Conservation (phyloP, 2,329 filamentous ascomycete genomes). For the Fusarium sp. region DNA sequence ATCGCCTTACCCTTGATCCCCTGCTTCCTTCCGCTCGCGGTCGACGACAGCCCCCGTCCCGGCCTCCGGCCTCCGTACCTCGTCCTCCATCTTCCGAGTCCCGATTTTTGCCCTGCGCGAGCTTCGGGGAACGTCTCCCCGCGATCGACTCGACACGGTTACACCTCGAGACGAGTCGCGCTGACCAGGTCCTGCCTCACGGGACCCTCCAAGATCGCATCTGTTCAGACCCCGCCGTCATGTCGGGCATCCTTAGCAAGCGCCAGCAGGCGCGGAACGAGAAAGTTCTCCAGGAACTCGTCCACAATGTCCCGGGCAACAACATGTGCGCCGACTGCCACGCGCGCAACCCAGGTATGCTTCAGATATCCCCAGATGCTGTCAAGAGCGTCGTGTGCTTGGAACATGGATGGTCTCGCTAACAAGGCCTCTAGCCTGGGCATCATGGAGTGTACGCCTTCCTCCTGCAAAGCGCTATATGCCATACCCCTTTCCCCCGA, state of each 20-base stretch:
- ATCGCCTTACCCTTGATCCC: conserved; percentile 24
- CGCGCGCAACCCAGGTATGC: conserved; percentile 89
- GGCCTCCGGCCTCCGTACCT: conserved; percentile 30
- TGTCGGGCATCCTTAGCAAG: conserved; percentile 88
- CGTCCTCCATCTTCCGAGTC: conserved; percentile 23
- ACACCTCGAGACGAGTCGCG: conserved; percentile 30
- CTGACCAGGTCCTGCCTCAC: conserved; percentile 23
- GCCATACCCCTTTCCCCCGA: conserved; percentile 16
- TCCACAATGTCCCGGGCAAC: conserved; percentile 88
- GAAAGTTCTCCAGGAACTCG: conserved; percentile 89
- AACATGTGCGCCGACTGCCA: conserved; percentile 95
- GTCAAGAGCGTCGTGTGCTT: background rate
- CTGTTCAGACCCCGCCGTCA: conserved; percentile 54
- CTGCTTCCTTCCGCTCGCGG: conserved; percentile 32
- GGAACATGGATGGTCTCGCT: conserved; percentile 40
- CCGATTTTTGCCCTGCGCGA: conserved; percentile 32
- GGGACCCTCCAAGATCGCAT: conserved; percentile 8
- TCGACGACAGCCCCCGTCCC: conserved; percentile 32
- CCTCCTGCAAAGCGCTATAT: background rate
- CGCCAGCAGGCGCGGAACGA: conserved; percentile 98
- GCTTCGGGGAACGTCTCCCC: conserved; percentile 19
- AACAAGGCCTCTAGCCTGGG: conserved; percentile 78
- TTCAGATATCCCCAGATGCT: conserved; percentile 17
- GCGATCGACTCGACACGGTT: conserved; percentile 41
- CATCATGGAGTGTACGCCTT: conserved; percentile 90